phyloP scores from a whole-genome alignment of 495 filamentous ascomycete species.

The Astrothelium macrocarpum region DNA sequence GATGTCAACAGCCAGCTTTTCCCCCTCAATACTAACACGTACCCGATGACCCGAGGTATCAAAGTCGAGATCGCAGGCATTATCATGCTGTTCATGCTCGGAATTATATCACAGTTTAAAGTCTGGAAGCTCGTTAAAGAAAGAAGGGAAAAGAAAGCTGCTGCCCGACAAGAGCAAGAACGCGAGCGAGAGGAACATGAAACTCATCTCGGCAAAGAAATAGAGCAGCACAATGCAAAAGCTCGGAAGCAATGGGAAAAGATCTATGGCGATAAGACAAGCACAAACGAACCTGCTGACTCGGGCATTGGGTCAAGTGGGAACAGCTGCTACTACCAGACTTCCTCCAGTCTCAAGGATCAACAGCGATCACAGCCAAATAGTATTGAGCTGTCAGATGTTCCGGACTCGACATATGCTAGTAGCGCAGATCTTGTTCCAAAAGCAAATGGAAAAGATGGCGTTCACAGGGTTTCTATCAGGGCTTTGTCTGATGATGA shows the following conservation, averaged over 20 bases:
- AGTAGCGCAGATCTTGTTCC: conserved; percentile 5
- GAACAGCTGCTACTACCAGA: conserved; percentile 44
- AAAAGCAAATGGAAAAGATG: conserved; percentile 3
- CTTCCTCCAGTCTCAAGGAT: conserved; percentile 29
- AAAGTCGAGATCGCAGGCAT: conserved; percentile 74
- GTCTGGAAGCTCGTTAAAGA: conserved; percentile 83
- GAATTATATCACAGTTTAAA: conserved; percentile 73
- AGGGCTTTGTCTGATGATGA: conserved; percentile 19
- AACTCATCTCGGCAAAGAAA: conserved; percentile 51
- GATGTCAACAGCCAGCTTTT: conserved; percentile 71
- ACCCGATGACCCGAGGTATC: conserved; percentile 80
- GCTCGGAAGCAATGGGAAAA: conserved; percentile 76
- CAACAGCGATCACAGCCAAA: conserved; percentile 17
- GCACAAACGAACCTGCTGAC: conserved; percentile 31
- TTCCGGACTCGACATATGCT: conserved; percentile 5
- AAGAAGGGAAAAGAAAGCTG: conserved; percentile 52
- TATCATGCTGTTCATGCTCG: conserved; percentile 61
- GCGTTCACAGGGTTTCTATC: conserved; percentile 12
- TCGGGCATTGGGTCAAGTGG: conserved; percentile 45
- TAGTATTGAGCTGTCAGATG: conserved; percentile 19
- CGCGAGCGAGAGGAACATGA: conserved; percentile 59
- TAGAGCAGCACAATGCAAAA: conserved; percentile 56
- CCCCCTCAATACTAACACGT: conserved; percentile 62
- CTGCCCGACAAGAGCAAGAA: conserved; percentile 45
- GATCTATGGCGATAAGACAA: conserved; percentile 52